Evolutionary conservation across 805 yeast genomes (phyloP).

Genomic region (Diddensiella transvaalensis): DNA sequence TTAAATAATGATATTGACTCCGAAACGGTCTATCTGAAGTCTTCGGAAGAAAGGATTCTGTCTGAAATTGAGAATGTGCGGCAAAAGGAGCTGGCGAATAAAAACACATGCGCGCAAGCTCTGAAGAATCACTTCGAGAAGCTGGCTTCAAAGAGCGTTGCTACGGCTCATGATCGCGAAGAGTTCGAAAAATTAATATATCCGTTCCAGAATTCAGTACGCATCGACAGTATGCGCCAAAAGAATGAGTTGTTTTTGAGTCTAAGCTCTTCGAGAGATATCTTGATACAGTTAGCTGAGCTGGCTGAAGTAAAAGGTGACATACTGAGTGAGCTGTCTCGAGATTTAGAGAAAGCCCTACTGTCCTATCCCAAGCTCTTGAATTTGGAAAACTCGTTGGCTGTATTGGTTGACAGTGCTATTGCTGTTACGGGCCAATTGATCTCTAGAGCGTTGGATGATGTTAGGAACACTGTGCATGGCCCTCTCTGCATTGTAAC

Average conservation of each 20-base stretch:
- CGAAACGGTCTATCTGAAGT: slow-evolving; percentile 14
- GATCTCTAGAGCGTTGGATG: neutral
- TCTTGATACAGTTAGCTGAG: neutral
- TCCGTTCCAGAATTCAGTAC: neutral
- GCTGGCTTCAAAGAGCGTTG: neutral
- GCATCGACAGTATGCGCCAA: neutral
- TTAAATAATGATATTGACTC: slow-evolving; percentile 18
- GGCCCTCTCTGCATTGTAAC: neutral
- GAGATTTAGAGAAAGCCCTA: neutral
- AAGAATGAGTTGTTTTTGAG: neutral
- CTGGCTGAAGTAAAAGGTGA: neutral
- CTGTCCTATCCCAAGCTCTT: neutral
- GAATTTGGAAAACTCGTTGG: neutral
- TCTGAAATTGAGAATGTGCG: slow-evolving; percentile 2
- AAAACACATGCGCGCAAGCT: neutral
- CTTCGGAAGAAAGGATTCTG: slow-evolving; percentile 6
- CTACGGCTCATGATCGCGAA: neutral
- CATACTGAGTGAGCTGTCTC: neutral
- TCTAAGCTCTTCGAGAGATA: neutral
- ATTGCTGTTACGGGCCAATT: neutral
- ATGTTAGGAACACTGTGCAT: neutral
- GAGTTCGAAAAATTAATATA: neutral
- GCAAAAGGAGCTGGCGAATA: neutral
- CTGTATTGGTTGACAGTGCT: neutral
- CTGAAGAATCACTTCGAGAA: neutral